A percentile compares a stretch with the other conserved stretches of the same genome.
These are phyloP conservation scores for Sanguinoderma infundibulare DNA, from an alignment of 1,284 basidiomycete species.

Conservation along the genomic window DNA sequence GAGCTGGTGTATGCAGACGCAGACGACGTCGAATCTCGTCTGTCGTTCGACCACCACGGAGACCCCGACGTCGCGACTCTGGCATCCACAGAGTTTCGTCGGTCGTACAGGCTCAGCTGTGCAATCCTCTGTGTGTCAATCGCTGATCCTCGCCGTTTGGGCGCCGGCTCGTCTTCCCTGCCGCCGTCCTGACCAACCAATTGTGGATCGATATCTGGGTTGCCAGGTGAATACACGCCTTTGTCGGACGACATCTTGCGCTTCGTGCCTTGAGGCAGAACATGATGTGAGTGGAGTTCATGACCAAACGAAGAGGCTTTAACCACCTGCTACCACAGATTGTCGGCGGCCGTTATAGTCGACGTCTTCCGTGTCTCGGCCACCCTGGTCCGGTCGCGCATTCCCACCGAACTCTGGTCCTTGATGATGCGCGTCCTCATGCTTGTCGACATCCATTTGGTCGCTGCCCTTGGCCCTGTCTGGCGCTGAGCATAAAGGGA, in stretches of 20 bases:
- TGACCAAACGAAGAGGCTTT: constrained; percentile 15
- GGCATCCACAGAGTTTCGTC: constrained; percentile 75
- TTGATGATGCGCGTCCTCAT: constrained; percentile 25
- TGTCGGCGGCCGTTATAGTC: constrained; percentile 66
- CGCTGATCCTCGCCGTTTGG: constrained; percentile 80
- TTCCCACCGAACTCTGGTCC: constrained; percentile 23
- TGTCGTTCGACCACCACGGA: constrained; percentile 64
- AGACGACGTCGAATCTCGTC: constrained; percentile 74
- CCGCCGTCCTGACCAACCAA: constrained; percentile 71
- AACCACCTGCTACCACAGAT: constrained; percentile 34
- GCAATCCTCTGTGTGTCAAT: constrained; percentile 76
- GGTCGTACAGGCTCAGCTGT: constrained; percentile 73
- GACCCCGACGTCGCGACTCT: constrained; percentile 41
- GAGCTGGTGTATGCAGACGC: constrained; percentile 60
- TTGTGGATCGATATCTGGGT: constrained; percentile 67
- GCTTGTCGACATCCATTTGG: constrained; percentile 51
- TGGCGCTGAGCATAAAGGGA: constrained; percentile 31
- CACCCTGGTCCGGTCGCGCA: constrained; percentile 21
- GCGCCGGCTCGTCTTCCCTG: constrained; percentile 71
- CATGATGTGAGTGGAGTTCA: constrained; percentile 32
- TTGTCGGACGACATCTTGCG: constrained; percentile 81
- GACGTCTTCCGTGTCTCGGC: constrained; percentile 46
- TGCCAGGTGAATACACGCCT: constrained; percentile 48
- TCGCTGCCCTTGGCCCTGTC: constrained; percentile 42
- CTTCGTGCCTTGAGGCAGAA: constrained; percentile 66